Conservation (phyloP, 2,329 filamentous ascomycete genomes). For the Pyricularia sp. region DNA sequence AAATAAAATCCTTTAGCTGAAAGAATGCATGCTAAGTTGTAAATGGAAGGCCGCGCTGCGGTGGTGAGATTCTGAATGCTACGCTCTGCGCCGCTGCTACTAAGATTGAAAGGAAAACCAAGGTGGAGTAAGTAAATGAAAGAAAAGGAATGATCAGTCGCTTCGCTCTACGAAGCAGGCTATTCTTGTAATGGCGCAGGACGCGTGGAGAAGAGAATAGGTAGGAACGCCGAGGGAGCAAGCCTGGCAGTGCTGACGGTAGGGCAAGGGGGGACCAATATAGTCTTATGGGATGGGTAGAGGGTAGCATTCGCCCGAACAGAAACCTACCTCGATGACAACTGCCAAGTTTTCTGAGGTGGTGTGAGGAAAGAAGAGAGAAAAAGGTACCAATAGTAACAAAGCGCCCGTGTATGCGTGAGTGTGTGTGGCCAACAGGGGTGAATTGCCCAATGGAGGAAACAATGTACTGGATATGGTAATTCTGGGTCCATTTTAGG, state of each 20-base stretch:
- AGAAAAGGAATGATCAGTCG: slow-evolving; percentile 31
- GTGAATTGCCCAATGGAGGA: slow-evolving; percentile 7
- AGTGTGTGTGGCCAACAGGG: neutral
- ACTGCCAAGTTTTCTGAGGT: neutral
- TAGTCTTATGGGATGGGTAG: slow-evolving; percentile 9
- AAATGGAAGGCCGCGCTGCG: slow-evolving; percentile 16
- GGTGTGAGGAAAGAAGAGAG: slow-evolving; percentile 1
- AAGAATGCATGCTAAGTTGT: slow-evolving; percentile 14
- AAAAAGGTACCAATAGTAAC: neutral
- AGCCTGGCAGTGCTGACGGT: slow-evolving; percentile 8
- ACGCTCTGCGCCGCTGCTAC: slow-evolving; percentile 21
- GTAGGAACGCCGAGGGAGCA: slow-evolving; percentile 15
- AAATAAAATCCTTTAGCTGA: slow-evolving; percentile 10
- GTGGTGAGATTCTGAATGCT: slow-evolving; percentile 10
- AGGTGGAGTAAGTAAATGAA: slow-evolving; percentile 15
- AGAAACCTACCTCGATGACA: neutral
- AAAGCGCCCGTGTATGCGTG: neutral
- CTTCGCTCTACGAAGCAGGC: slow-evolving; percentile 35
- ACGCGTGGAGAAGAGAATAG: slow-evolving; percentile 20
- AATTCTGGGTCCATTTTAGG: neutral
- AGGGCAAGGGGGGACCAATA: slow-evolving; percentile 6
- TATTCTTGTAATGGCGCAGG: slow-evolving; percentile 20
- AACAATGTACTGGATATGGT: slow-evolving; percentile 1
- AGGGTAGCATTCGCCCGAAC: neutral
- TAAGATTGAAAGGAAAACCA: slow-evolving; percentile 8